phyloP scores from a whole-genome alignment of 331 rosid genomes.

The Dryas integrifolia region DNA sequence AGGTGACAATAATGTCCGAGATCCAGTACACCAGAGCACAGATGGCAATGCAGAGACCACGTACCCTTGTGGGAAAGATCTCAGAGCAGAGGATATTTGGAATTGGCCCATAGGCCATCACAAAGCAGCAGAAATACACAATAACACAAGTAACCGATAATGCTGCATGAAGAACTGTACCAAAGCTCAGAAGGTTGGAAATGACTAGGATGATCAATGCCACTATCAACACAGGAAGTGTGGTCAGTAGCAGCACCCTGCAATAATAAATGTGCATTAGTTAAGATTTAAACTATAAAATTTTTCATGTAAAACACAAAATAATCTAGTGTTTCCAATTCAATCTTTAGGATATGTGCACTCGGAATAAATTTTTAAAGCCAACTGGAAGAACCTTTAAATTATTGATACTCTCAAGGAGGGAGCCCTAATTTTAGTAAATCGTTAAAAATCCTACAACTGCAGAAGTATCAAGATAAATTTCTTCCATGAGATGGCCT shows the following conservation, averaged over 20 bases:
- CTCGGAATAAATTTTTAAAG: no score
- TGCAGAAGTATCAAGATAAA: no score
- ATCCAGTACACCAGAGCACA: slow-evolving; percentile 69
- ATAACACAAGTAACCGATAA: slow-evolving; percentile 58
- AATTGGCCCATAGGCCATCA: slow-evolving; percentile 68
- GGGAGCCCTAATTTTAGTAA: no score
- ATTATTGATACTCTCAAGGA: no score
- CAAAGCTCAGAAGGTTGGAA: slow-evolving; percentile 36
- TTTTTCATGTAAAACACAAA: background rate
- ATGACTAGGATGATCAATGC: slow-evolving; percentile 52
- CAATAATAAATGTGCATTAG: slow-evolving; percentile 22
- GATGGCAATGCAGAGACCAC: slow-evolving; percentile 77
- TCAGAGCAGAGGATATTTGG: slow-evolving; percentile 81
- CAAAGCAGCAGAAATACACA: slow-evolving; percentile 59
- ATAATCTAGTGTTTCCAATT: background rate
- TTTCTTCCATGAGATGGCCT: no score
- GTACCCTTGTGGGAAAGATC: slow-evolving; percentile 78
- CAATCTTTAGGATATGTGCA: background rate
- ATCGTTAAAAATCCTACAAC: no score
- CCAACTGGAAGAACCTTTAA: no score
- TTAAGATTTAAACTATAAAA: background rate
- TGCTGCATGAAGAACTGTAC: slow-evolving; percentile 48
- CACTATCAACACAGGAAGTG: slow-evolving; percentile 63
- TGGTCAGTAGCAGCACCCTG: slow-evolving; percentile 59
- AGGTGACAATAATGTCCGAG: slow-evolving; percentile 67